Evolutionary conservation across 2,329 filamentous ascomycete genomes (phyloP).

Genomic region (Epichloe glyceriae): DNA sequence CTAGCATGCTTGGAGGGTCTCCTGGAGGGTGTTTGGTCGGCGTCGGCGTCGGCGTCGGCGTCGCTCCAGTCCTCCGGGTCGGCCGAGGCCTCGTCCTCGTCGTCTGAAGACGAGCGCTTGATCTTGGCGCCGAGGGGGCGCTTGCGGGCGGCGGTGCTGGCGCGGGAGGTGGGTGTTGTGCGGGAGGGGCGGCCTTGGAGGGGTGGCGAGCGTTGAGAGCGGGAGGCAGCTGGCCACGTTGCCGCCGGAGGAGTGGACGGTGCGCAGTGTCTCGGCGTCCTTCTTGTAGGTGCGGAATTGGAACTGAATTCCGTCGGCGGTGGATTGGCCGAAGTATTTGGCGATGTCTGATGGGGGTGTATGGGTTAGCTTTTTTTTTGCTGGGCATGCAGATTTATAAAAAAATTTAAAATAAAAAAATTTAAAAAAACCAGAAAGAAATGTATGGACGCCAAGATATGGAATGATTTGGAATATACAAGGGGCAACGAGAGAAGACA

Average conservation of each 20-base stretch:
- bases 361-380: conserved; percentile 4
- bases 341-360: conserved; percentile 36
- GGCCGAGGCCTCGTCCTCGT: conserved; percentile 16
- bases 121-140: conserved; percentile 10
- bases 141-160: conserved; percentile 15
- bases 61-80: conserved; percentile 9
- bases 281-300: conserved; percentile 45
- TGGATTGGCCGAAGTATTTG: conserved; percentile 47
- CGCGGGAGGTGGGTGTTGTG: neutral
- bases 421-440: neutral
- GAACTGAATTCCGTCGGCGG: conserved; percentile 43
- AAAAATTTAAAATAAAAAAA: too few relatives aligned
- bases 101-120: conserved; percentile 16
- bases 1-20: conserved; percentile 11
- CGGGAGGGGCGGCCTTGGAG: conserved; percentile 13
- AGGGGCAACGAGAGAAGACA: neutral
- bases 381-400: neutral
- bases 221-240: conserved; percentile 30
- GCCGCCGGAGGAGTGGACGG: conserved; percentile 29
- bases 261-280: conserved; percentile 34
- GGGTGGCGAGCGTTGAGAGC: conserved; percentile 17
- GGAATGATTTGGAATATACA: neutral
- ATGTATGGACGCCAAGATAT: too few relatives aligned
- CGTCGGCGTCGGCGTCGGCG: conserved; percentile 18
- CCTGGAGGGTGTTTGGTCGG: conserved; percentile 27